These are phyloP conservation scores for Solanum piurae DNA, from an alignment of 257 asterid genomes.

Conservation along the genomic window DNA sequence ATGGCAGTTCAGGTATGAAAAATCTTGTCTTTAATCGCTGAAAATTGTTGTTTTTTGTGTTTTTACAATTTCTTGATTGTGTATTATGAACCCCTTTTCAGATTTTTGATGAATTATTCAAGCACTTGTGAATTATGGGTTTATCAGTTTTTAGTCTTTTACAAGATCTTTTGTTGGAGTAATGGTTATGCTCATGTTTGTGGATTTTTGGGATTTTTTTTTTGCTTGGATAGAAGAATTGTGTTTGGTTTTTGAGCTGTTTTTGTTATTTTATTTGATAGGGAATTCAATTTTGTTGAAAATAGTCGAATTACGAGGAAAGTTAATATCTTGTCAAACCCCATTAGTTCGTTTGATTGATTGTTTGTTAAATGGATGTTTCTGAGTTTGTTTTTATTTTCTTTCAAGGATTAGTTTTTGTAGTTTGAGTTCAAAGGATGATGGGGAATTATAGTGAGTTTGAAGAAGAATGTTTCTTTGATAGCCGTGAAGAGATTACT, in stretches of 20 bases:
- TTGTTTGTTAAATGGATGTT: background rate
- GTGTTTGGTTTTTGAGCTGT: background rate
- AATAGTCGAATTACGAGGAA: background rate
- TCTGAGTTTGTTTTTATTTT: slow-evolving; percentile 2
- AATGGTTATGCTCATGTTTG: background rate
- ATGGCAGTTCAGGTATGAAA: slow-evolving; percentile 27
- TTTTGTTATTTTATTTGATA: background rate
- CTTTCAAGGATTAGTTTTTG: slow-evolving; percentile 17
- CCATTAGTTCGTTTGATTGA: background rate
- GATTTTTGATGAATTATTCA: background rate
- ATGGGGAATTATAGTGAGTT: slow-evolving; percentile 32
- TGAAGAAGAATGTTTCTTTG: slow-evolving; percentile 52
- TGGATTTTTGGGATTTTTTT: background rate
- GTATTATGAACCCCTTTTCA: background rate
- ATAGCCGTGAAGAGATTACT: slow-evolving; percentile 41
- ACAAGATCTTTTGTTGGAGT: background rate
- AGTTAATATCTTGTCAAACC: background rate
- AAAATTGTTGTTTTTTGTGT: background rate
- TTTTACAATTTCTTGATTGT: background rate
- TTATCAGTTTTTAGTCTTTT: background rate
- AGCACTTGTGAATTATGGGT: background rate
- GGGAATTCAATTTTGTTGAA: background rate
- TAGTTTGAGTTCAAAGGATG: slow-evolving; percentile 15
- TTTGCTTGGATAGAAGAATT: background rate
- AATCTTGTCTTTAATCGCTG: background rate